Evolutionary conservation across 495 filamentous ascomycete species (phyloP).

Genomic region (Aspergillus conjunctus): DNA sequence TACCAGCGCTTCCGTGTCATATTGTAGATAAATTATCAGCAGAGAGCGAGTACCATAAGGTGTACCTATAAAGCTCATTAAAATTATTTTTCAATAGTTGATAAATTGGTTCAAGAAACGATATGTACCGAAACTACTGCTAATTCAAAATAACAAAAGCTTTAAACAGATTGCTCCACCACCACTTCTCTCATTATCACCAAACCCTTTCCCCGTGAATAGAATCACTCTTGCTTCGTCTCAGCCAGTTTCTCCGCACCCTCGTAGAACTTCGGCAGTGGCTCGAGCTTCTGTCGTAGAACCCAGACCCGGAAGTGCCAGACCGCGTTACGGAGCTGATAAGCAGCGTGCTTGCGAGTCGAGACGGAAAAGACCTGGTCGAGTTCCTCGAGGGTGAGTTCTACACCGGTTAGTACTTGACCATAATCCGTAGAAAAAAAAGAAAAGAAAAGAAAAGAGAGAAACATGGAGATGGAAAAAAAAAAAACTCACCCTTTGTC

Average conservation of each 20-base stretch:
- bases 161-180: no score
- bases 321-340: slow-evolving; percentile 48
- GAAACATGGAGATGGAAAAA: not conserved
- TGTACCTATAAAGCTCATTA: no score
- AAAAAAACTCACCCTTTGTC: slow-evolving; percentile 50
- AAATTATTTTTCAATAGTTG: no score
- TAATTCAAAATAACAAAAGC: no score
- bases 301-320: slow-evolving; percentile 58
- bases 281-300: slow-evolving; percentile 49
- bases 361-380: slow-evolving; percentile 57
- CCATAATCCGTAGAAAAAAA: not conserved
- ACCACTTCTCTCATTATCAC: no score
- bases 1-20: no score
- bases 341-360: slow-evolving; percentile 50
- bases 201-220: no score
- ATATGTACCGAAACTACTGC: no score
- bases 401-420: slow-evolving; percentile 23
- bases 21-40: no score
- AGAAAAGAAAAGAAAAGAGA: slow-evolving; percentile 10
- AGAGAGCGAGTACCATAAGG: no score
- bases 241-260: not conserved
- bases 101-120: no score
- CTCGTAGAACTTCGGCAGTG: slow-evolving; percentile 49
- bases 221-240: not conserved
- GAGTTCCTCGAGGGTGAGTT: slow-evolving; percentile 54